Evolutionary conservation across 2,329 filamentous ascomycete species (phyloP), one percentile per base, ranked within the genome.

Genomic region (Calonectria hawksworthii): DNA sequence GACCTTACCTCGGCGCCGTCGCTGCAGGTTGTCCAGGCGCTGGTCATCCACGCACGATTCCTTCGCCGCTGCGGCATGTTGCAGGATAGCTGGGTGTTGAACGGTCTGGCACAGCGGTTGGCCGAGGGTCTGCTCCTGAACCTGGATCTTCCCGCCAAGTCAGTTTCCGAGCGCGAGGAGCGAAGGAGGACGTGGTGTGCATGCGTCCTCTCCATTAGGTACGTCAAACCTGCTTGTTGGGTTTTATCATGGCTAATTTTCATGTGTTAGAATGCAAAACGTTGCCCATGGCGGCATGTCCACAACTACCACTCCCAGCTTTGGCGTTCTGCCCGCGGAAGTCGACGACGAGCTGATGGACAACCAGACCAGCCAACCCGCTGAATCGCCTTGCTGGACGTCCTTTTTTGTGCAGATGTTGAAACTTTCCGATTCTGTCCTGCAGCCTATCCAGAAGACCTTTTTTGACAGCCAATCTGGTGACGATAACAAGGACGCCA

Each of bases 131-230:
- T 81, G 9, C 63, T 79, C 74, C 72, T 81, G 32, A 72, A 81
- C 28, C 11, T 79, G 8, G 80, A 79, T 28, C 26, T 81, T 13
- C 80, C 80, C 3, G 75, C 73, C 52, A 81, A 76, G 68, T 61
- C 77, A 0, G 63, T 79, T 50, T 70, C 77, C 7, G 80, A 80
- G 38, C 72, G 68, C 0, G 80, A 81, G 50, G 80, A 81, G 67
- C 65, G 77, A 3, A 74, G 76, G 34, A 81, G 80, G 74, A 80
- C 77, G 2, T 81, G 80, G 80, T 81, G 80, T 61, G 74, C 79
- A 63, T 81, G 78, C 34, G 75, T 75, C 11, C 51, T 80, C 4
- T 69, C 79, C 54, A 52, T 80, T 7, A 76, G 75, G 76, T 78
- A 56, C 65, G 76, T 54, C 6, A 16, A 13, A 6, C 11, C n/a